A percentile compares a stretch with the other conserved stretches of the same genome.
These are phyloP conservation scores for Colletotrichum phormii DNA, from an alignment of 2,329 filamentous ascomycete species.

Conservation along the genomic window DNA sequence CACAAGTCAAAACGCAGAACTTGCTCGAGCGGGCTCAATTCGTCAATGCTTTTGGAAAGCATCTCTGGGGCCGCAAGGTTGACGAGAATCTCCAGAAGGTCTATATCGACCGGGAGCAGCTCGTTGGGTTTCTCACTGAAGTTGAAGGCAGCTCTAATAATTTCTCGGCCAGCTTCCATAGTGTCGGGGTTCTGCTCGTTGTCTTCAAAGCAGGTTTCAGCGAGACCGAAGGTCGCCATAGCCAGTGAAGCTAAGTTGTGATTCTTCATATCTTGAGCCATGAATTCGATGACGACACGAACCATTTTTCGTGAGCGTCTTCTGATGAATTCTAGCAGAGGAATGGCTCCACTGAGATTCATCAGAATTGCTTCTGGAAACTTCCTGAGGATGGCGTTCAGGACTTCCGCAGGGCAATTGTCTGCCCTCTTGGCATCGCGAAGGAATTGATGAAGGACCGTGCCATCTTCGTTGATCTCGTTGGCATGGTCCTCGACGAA, in stretches of 20 bases:
- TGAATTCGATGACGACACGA: neutral
- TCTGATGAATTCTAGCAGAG: neutral
- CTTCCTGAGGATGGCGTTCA: neutral
- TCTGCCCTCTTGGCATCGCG: neutral
- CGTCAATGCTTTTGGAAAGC: neutral
- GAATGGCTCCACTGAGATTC: neutral
- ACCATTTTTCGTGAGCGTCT: neutral
- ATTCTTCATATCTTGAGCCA: neutral
- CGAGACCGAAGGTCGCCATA: neutral
- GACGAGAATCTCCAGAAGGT: neutral
- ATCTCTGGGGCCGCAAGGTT: neutral
- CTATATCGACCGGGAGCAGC: neutral
- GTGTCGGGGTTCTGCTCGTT: neutral
- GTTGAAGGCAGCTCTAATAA: neutral
- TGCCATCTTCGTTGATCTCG: neutral
- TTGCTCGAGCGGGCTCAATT: neutral
- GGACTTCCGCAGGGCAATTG: neutral
- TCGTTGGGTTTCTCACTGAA: neutral
- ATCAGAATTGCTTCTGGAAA: neutral
- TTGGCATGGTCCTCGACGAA: neutral
- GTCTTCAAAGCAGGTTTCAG: neutral
- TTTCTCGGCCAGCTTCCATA: neutral
- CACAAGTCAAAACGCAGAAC: neutral
- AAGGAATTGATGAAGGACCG: neutral
- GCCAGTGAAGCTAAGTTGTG: neutral